phyloP scores from a whole-genome alignment of 2,329 filamentous ascomycete species.

The Lomentospora prolificans region DNA sequence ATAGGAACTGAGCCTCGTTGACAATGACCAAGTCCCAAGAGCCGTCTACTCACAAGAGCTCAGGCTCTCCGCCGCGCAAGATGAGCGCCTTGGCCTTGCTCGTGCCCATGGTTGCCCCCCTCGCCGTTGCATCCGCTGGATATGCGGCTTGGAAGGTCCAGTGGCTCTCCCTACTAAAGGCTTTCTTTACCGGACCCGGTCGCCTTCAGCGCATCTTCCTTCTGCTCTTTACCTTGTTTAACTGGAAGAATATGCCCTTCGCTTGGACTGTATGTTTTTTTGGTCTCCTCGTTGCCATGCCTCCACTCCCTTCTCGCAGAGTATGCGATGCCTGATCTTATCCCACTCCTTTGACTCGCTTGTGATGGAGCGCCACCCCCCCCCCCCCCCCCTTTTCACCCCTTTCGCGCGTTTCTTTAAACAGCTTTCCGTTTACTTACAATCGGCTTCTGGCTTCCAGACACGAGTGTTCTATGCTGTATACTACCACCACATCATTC shows the following conservation, averaged over 20 bases:
- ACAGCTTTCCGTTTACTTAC: neutral
- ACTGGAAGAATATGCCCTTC: conserved; percentile 66
- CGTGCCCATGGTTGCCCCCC: conserved; percentile 28
- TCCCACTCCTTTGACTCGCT: no score
- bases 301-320: no score
- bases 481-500: conserved; percentile 41
- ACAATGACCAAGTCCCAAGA: conserved; percentile 10
- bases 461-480: conserved; percentile 50
- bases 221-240: conserved; percentile 48
- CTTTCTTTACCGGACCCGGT: conserved; percentile 45
- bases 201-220: conserved; percentile 41
- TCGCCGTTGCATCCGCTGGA: conserved; percentile 30
- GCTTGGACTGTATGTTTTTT: conserved; percentile 59
- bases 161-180: conserved; percentile 25
- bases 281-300: no score
- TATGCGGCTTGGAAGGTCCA: conserved; percentile 38
- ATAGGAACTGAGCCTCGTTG: no score
- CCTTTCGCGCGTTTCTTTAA: no score
- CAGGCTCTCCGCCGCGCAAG: conserved; percentile 23
- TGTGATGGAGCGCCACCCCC: no score
- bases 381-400: no score
- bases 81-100: conserved; percentile 22
- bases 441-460: conserved; percentile 22
- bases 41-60: conserved; percentile 19
- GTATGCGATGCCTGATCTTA: no score